phyloP scores from a whole-genome alignment of 1,284 basidiomycete species.

The Prillingera fragicola region DNA sequence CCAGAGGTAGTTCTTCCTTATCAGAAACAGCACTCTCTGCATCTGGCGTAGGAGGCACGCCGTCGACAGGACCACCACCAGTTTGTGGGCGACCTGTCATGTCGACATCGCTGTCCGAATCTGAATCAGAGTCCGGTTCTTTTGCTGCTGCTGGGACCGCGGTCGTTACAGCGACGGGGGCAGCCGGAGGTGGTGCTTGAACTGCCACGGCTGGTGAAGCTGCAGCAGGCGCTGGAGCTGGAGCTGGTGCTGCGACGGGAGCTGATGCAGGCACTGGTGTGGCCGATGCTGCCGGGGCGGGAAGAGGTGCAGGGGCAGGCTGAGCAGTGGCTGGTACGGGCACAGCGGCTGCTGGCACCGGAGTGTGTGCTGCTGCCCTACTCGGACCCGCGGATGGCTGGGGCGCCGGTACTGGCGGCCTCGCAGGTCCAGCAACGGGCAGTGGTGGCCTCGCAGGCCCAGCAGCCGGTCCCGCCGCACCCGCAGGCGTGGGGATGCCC shows the following conservation, averaged over 20 bases:
- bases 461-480: background rate
- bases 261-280: slow-evolving; percentile 1
- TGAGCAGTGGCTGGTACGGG: slow-evolving; percentile 1
- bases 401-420: background rate
- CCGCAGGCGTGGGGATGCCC: slow-evolving; percentile 1
- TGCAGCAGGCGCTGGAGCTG: background rate
- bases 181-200: background rate
- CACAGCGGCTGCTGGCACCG: background rate
- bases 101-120: slow-evolving; percentile 30
- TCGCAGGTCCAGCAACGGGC: background rate
- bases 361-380: background rate
- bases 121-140: slow-evolving; percentile 8
- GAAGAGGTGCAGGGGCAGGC: background rate
- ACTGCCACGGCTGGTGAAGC: background rate
- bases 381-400: background rate
- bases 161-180: background rate
- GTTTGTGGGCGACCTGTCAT: slow-evolving; percentile 36
- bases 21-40: background rate
- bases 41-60: background rate
- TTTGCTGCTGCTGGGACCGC: background rate
- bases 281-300: background rate
- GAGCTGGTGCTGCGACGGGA: background rate
- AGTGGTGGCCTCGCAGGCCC: slow-evolving; percentile 2
- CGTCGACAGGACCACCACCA: slow-evolving; percentile 29
- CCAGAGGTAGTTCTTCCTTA: background rate